These are phyloP conservation scores for Fusarium keratoplasticum DNA, from an alignment of 2,329 filamentous ascomycete genomes.

Conservation along the genomic window DNA sequence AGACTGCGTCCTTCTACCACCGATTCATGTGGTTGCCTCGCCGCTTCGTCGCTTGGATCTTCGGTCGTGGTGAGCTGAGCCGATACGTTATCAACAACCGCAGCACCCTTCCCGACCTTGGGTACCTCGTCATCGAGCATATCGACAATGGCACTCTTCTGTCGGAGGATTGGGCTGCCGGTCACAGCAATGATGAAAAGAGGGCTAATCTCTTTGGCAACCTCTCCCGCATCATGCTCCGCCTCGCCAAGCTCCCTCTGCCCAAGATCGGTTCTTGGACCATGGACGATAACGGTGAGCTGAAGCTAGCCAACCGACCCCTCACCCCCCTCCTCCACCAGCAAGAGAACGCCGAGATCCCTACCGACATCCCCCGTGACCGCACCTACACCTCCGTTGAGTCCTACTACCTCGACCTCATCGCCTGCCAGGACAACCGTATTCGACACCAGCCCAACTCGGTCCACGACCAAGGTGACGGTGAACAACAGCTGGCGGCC, in stretches of 20 bases:
- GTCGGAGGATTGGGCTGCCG: slow-evolving; percentile 29
- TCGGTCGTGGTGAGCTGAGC: background rate
- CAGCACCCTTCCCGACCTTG: slow-evolving; percentile 5
- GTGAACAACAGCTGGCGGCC: slow-evolving; percentile 45
- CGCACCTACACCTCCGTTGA: slow-evolving; percentile 49
- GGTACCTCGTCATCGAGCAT: slow-evolving; percentile 16
- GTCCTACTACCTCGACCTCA: slow-evolving; percentile 48
- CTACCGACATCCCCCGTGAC: slow-evolving; percentile 45
- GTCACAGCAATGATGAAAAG: background rate
- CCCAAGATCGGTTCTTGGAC: slow-evolving; percentile 45
- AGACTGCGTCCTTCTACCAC: slow-evolving; percentile 2
- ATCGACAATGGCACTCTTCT: slow-evolving; percentile 27
- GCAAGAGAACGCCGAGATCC: slow-evolving; percentile 50
- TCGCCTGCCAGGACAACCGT: slow-evolving; percentile 46
- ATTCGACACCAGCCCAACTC: slow-evolving; percentile 52
- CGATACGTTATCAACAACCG: slow-evolving; percentile 7
- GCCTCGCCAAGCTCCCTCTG: slow-evolving; percentile 39
- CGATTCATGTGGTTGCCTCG: slow-evolving; percentile 12
- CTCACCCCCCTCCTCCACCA: slow-evolving; percentile 47
- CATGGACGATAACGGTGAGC: slow-evolving; percentile 43
- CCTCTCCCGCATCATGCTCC: slow-evolving; percentile 41
- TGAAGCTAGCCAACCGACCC: slow-evolving; percentile 51
- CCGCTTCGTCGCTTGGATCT: background rate
- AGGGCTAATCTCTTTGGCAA: slow-evolving; percentile 43
- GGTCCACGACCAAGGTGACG: slow-evolving; percentile 44